A percentile compares a stretch with the other conserved stretches of the same genome.
Conservation (phyloP, 2,329 filamentous ascomycete genomes). For the Pestalotiopsis sp. region DNA sequence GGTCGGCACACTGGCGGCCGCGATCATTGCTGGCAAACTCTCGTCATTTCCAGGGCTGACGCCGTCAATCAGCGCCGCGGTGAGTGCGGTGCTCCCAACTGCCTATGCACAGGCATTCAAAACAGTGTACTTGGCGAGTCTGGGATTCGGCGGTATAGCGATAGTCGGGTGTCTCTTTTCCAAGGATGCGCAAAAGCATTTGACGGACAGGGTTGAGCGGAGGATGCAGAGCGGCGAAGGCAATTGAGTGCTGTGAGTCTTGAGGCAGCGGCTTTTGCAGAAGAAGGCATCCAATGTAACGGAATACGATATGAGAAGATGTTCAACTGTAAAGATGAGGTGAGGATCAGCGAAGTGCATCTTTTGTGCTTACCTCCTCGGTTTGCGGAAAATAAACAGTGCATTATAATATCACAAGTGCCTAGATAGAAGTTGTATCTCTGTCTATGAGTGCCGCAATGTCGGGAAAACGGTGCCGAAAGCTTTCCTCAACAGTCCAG, state of each 20-base stretch:
- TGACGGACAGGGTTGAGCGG: slow-evolving; percentile 37
- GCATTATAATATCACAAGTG: neutral
- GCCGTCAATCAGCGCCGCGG: slow-evolving; percentile 31
- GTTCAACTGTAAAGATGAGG: too few species aligned
- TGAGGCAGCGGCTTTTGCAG: too few species aligned
- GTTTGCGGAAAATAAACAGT: too few species aligned
- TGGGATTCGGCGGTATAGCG: slow-evolving; percentile 40
- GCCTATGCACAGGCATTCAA: slow-evolving; percentile 42
- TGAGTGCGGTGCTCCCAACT: slow-evolving; percentile 31
- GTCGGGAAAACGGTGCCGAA: slow-evolving; percentile 27
- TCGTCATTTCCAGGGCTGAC: slow-evolving; percentile 33
- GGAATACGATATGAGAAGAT: too few species aligned
- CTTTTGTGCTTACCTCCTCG: too few species aligned
- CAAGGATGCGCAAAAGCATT: slow-evolving; percentile 35
- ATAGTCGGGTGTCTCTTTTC: slow-evolving; percentile 38
- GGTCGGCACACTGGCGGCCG: slow-evolving; percentile 34
- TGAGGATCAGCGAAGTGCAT: too few species aligned
- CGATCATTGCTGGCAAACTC: slow-evolving; percentile 32
- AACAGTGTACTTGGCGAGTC: slow-evolving; percentile 41
- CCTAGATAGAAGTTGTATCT: slow-evolving; percentile 15
- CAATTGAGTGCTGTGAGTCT: too few species aligned
- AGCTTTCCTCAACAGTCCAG: slow-evolving; percentile 30
- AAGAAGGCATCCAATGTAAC: too few species aligned
- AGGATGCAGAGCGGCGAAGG: slow-evolving; percentile 28
- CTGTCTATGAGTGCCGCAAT: slow-evolving; percentile 27